Conservation (phyloP, 2,329 filamentous ascomycete genomes). For the Calonectria pseudoturangicola region DNA sequence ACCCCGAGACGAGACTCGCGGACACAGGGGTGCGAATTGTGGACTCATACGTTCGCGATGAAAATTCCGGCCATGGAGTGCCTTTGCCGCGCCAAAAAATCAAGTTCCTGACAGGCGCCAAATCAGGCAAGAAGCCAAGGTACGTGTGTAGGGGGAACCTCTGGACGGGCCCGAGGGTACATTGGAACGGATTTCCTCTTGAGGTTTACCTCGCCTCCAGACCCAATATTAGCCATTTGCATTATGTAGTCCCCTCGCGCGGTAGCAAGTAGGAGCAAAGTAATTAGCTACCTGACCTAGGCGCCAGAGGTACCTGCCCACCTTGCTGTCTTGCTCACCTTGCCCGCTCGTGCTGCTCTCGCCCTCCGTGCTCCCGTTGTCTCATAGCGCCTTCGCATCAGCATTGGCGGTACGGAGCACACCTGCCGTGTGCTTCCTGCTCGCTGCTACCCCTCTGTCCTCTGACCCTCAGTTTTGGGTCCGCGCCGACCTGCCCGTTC, state of each 20-base stretch:
- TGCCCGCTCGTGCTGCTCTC: slow-evolving; percentile 2
- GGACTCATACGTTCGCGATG: slow-evolving; percentile 22
- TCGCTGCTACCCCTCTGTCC: slow-evolving; percentile 29
- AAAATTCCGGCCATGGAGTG: slow-evolving; percentile 26
- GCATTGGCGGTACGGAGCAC: slow-evolving; percentile 30
- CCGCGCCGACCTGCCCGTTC: slow-evolving; percentile 35
- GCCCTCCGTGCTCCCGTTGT: slow-evolving; percentile 23
- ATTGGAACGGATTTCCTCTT: slow-evolving; percentile 34
- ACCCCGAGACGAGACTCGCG: slow-evolving; percentile 28
- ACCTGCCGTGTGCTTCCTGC: slow-evolving; percentile 23
- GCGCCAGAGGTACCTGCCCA: slow-evolving; percentile 21
- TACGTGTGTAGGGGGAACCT: slow-evolving; percentile 26
- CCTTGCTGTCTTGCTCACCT: slow-evolving; percentile 31
- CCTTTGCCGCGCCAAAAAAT: slow-evolving; percentile 8
- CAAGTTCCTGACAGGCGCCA: slow-evolving; percentile 27
- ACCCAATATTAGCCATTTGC: slow-evolving; percentile 36
- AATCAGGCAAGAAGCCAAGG: slow-evolving; percentile 32
- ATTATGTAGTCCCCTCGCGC: slow-evolving; percentile 28
- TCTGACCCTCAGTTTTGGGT: slow-evolving; percentile 36
- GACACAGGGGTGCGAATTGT: slow-evolving; percentile 23
- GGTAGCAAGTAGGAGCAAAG: slow-evolving; percentile 29
- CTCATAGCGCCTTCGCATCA: slow-evolving; percentile 29
- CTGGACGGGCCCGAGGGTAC: slow-evolving; percentile 28
- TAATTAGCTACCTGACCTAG: slow-evolving; percentile 24
- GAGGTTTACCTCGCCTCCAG: slow-evolving; percentile 37